phyloP scores from a whole-genome alignment of 2,329 filamentous ascomycete species.

The Fusarium odoratissimum region DNA sequence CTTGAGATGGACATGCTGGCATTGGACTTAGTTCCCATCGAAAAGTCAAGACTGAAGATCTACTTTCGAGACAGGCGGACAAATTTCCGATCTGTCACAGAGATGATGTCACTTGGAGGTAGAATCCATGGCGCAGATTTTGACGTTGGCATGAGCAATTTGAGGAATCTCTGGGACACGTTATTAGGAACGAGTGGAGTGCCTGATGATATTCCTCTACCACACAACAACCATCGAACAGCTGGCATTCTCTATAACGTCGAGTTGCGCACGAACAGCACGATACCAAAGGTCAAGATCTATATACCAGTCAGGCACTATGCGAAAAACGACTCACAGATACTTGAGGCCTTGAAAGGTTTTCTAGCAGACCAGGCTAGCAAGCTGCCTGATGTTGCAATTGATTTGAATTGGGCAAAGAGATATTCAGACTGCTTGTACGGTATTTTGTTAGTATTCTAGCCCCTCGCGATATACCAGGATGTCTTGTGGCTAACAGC shows the following conservation, averaged over 20 bases:
- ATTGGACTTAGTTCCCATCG: constrained; percentile 47
- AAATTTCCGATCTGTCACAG: constrained; percentile 43
- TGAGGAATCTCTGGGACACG: constrained; percentile 36
- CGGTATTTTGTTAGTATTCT: neutral
- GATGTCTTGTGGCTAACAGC: neutral
- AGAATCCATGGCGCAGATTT: constrained; percentile 4
- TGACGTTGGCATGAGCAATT: constrained; percentile 22
- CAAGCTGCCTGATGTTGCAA: accelerated
- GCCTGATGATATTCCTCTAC: constrained; percentile 28
- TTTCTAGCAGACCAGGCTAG: neutral
- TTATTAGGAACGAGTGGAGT: constrained; percentile 12
- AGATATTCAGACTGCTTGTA: neutral
- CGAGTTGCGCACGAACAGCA: constrained; percentile 41
- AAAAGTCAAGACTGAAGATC: constrained; percentile 51
- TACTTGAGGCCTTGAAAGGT: neutral
- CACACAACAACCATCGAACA: constrained; percentile 44
- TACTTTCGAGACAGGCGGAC: constrained; percentile 50
- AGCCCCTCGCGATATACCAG: accelerated
- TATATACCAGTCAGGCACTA: constrained; percentile 53
- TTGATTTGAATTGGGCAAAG: neutral
- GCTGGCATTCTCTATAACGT: constrained; percentile 51
- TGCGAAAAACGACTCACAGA: constrained; percentile 16
- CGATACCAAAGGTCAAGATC: constrained; percentile 44
- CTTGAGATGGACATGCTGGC: constrained; percentile 47
- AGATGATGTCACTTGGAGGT: constrained; percentile 43